Evolutionary conservation across 2,329 filamentous ascomycete species (phyloP).

Genomic region (Raffaelea arxii): DNA sequence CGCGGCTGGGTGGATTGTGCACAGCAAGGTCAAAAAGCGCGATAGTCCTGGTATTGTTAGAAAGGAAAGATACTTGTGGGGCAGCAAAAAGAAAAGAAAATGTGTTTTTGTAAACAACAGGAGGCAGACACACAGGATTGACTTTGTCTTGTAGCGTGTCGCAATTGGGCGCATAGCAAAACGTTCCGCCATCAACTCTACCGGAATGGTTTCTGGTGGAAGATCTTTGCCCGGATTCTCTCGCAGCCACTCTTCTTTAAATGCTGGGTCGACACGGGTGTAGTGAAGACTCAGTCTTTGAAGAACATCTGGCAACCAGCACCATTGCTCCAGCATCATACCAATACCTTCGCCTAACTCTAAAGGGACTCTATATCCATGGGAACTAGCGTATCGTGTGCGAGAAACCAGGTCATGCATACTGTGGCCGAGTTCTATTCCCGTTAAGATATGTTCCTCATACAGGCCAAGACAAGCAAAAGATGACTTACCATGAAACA

Average conservation of each 20-base stretch:
- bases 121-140: no score
- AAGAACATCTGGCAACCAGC: neutral
- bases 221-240: neutral
- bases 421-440: constrained; percentile 1
- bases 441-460: neutral
- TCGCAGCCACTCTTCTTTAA: neutral
- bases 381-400: neutral
- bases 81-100: neutral
- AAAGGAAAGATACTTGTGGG: no score
- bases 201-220: neutral
- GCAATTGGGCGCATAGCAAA: no score
- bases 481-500: neutral
- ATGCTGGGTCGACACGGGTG: neutral
- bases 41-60: neutral
- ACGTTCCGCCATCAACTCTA: no score
- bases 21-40: neutral
- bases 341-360: neutral
- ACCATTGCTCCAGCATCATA: constrained; percentile 1
- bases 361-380: neutral
- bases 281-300: neutral
- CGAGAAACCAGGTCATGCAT: neutral
- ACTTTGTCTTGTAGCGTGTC: no score
- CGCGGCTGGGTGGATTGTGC: neutral
- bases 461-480: no score
- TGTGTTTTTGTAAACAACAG: no score